These are phyloP conservation scores for Wickerhamomyces mucosus DNA, from an alignment of 805 yeast species.

Conservation along the genomic window DNA sequence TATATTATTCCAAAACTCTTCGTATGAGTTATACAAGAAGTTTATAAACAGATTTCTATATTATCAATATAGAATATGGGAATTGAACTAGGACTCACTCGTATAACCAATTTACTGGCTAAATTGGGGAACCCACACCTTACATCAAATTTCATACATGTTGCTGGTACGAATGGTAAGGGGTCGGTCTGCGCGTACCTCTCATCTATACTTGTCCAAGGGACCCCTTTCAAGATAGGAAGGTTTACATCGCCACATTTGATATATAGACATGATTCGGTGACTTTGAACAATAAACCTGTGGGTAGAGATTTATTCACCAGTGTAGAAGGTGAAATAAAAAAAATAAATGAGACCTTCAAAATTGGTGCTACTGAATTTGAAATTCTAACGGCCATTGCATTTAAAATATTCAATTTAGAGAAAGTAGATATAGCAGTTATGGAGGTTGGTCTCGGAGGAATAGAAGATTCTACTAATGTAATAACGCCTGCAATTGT, in stretches of 20 bases:
- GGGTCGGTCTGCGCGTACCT: conserved; percentile 87
- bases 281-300: conserved; percentile 52
- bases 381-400: conserved; percentile 78
- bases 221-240: conserved; percentile 42
- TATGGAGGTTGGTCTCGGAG: conserved; percentile 94
- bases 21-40: too few relatives aligned
- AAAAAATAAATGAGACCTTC: conserved; percentile 27
- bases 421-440: conserved; percentile 63
- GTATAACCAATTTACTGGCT: conserved; percentile 37
- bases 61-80: conserved; percentile 11
- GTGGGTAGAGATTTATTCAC: conserved; percentile 39
- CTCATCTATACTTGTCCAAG: conserved; percentile 49
- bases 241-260: conserved; percentile 88
- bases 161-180: conserved; percentile 96
- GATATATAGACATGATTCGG: conserved; percentile 62
- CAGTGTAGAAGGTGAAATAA: conserved; percentile 33
- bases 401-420: conserved; percentile 62
- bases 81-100: conserved; percentile 49
- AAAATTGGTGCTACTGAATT: conserved; percentile 74
- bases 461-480: conserved; percentile 83
- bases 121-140: conserved; percentile 63
- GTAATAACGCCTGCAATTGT: conserved; percentile 32
- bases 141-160: conserved; percentile 61
- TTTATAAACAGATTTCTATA: too few relatives aligned
- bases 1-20: too few relatives aligned